Conservation (phyloP, 345 rosid genomes). For the Euclidium syriacum region DNA sequence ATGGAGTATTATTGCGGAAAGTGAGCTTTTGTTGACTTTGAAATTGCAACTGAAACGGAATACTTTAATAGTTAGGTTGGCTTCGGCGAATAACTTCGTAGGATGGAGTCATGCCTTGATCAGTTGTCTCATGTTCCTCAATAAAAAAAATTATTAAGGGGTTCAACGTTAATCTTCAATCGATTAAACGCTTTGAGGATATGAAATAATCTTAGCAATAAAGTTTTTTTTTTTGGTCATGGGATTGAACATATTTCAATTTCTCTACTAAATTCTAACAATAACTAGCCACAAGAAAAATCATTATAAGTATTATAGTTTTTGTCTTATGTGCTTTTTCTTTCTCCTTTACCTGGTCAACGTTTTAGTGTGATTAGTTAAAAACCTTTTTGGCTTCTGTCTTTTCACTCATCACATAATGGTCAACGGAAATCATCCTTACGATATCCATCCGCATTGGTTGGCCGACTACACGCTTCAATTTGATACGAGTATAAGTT, state of each 20-base stretch:
- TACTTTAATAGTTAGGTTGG: neutral
- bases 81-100: neutral
- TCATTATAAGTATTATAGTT: too few relatives aligned
- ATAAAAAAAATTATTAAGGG: neutral
- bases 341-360: too few relatives aligned
- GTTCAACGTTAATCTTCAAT: neutral
- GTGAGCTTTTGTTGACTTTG: conserved; percentile 14
- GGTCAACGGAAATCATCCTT: conserved; percentile 9
- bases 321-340: too few relatives aligned
- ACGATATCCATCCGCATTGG: neutral
- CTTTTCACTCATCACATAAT: neutral
- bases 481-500: too few relatives aligned
- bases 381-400: neutral
- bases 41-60: neutral
- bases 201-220: too few relatives aligned
- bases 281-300: too few relatives aligned
- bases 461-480: neutral
- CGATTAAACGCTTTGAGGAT: neutral
- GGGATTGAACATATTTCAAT: too few relatives aligned
- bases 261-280: too few relatives aligned
- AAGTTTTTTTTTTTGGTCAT: neutral
- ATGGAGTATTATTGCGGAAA: too few relatives aligned
- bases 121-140: neutral
- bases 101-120: neutral
- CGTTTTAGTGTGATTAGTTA: neutral